Evolutionary conservation across 192 early-diverging fungal species (phyloP).

Genomic region (Haplosporangium gracile): DNA sequence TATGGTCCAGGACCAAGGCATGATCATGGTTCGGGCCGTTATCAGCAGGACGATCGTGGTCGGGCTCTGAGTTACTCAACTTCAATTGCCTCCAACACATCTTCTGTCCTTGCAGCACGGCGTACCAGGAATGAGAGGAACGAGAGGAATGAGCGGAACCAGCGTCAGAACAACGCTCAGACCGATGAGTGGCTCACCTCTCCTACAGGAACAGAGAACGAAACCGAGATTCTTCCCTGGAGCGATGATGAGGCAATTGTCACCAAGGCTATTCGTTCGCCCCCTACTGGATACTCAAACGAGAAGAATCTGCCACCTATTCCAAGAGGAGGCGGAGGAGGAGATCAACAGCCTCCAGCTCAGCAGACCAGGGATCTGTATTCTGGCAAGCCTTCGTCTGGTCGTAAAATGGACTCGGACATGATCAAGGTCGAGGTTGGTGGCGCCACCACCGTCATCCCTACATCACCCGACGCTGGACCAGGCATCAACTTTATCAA

Average conservation of each 20-base stretch:
- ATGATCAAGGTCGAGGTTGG: constrained; percentile 56
- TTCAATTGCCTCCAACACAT: constrained; percentile 42
- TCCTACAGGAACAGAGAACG: constrained; percentile 49
- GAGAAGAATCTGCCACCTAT: constrained; percentile 43
- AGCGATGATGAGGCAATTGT: constrained; percentile 56
- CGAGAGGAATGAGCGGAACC: constrained; percentile 30
- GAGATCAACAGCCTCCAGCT: background rate
- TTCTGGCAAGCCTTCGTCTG: background rate
- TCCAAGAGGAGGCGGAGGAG: constrained; percentile 16
- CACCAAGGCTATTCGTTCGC: constrained; percentile 42
- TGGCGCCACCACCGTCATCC: constrained; percentile 32
- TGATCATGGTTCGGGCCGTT: constrained; percentile 21
- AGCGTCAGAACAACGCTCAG: constrained; percentile 9
- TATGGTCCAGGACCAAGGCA: constrained; percentile 8
- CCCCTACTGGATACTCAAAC: constrained; percentile 41
- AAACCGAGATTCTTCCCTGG: constrained; percentile 50
- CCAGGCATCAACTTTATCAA: constrained; percentile 47
- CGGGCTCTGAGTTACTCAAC: constrained; percentile 37
- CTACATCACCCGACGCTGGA: constrained; percentile 33
- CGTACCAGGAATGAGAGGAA: constrained; percentile 41
- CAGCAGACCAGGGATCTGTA: constrained; percentile 4
- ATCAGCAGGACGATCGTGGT: constrained; percentile 12
- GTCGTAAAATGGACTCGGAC: constrained; percentile 31
- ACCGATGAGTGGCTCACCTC: constrained; percentile 49
- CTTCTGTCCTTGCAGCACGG: constrained; percentile 38